Conservation (phyloP, 2,329 filamentous ascomycete species). For the Sporothrix humicola region DNA sequence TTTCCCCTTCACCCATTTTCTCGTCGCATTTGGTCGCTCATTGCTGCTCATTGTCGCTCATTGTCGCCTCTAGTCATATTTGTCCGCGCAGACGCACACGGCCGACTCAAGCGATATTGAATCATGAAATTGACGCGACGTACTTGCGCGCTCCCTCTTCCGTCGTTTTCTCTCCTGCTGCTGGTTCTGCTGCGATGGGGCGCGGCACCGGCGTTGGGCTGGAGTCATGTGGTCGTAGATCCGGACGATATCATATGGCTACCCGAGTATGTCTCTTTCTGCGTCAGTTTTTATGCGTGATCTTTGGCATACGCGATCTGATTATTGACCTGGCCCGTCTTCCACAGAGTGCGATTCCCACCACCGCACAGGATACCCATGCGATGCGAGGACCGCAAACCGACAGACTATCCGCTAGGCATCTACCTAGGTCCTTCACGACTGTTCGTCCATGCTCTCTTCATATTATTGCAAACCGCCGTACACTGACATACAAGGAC, state of each 20-base stretch:
- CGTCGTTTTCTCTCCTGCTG: slow-evolving; percentile 4
- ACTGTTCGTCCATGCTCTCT: slow-evolving; percentile 9
- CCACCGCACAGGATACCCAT: slow-evolving; percentile 1
- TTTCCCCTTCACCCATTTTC: not conserved
- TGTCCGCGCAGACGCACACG: not conserved
- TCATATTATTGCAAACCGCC: not conserved
- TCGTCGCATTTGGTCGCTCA: not conserved
- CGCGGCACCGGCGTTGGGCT: slow-evolving; percentile 4
- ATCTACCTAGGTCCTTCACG: slow-evolving; percentile 28
- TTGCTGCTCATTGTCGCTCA: not conserved
- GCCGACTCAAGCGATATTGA: not conserved
- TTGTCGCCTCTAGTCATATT: not conserved
- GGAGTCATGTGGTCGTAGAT: not conserved
- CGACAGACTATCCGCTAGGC: slow-evolving; percentile 24
- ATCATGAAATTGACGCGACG: slow-evolving; percentile 4
- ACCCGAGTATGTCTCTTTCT: slow-evolving; percentile 4
- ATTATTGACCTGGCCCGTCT: slow-evolving; percentile 8
- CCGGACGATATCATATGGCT: not conserved
- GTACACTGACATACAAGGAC: slow-evolving; percentile 17
- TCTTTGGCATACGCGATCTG: not conserved
- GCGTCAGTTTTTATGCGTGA: not conserved
- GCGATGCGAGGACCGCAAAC: slow-evolving; percentile 12
- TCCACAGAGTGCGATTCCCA: slow-evolving; percentile 15
- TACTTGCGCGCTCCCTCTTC: not conserved
- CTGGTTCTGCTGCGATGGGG: slow-evolving; percentile 23